These are phyloP conservation scores for Pichia scutulata DNA, from an alignment of 805 yeast genomes.

Conservation along the genomic window DNA sequence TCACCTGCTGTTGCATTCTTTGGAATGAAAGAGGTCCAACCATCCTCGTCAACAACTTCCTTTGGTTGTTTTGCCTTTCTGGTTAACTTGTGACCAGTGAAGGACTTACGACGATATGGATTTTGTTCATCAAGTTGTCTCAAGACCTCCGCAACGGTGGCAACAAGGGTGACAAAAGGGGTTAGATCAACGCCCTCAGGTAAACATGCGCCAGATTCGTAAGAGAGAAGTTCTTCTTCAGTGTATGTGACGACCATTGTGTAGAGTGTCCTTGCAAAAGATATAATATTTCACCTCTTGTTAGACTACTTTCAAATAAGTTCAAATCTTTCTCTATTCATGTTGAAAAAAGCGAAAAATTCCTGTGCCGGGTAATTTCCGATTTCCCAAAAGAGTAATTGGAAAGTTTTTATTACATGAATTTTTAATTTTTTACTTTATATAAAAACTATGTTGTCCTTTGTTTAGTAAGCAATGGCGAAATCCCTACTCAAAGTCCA, in stretches of 20 bases:
- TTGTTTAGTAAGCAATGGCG: conserved; percentile 29
- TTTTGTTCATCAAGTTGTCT: conserved; percentile 25
- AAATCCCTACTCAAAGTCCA: conserved; percentile 60
- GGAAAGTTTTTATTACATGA: not conserved
- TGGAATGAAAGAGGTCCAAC: conserved; percentile 65
- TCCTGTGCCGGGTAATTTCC: not conserved
- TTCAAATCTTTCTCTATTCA: not conserved
- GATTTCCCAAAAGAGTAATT: not conserved
- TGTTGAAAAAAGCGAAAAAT: not conserved
- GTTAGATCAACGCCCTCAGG: conserved; percentile 59
- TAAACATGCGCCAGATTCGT: conserved; percentile 48
- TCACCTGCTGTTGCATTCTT: conserved; percentile 21
- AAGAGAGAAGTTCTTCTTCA: conserved; percentile 57
- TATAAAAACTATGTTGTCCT: no score
- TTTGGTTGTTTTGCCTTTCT: conserved; percentile 44
- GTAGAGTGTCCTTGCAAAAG: not conserved
- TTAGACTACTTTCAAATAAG: no score
- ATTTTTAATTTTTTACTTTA: not conserved
- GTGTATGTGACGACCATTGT: conserved; percentile 37
- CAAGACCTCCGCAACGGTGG: conserved; percentile 45
- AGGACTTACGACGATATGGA: conserved; percentile 46
- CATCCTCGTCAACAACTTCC: conserved; percentile 63
- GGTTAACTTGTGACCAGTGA: conserved; percentile 19
- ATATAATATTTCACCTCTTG: not conserved
- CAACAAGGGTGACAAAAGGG: conserved; percentile 59